phyloP scores from a whole-genome alignment of 2,329 filamentous ascomycete species.

The Trichophyton schoenleinii region DNA sequence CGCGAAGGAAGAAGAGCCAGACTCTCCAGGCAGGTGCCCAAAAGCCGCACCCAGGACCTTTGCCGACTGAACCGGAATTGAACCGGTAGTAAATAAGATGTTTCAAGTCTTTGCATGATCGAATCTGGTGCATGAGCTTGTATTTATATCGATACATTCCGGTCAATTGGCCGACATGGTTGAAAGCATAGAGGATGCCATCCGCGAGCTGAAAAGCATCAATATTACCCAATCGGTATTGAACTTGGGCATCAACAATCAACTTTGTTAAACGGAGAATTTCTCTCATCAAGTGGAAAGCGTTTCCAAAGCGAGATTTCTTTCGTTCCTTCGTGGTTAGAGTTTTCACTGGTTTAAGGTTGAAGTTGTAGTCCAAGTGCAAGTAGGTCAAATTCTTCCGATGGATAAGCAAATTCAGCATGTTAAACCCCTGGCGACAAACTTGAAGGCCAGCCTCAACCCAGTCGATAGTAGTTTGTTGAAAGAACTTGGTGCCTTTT shows the following conservation, averaged over 20 bases:
- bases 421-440: conserved; percentile 96
- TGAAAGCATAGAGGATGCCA: conserved; percentile 98
- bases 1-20: conserved; percentile 98
- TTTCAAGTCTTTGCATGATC: conserved; percentile 97
- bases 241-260: conserved; percentile 95
- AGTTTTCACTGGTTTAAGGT: conserved; percentile 96
- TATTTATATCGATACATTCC: conserved; percentile 99
- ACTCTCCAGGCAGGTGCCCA: conserved; percentile 98
- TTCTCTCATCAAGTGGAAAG: conserved; percentile 97
- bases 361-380: conserved; percentile 99
- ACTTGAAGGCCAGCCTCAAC: conserved; percentile 97
- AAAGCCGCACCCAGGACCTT: conserved; percentile 95
- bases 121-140: conserved; percentile 99
- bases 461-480: conserved; percentile 98
- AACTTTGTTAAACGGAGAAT: conserved; percentile 91
- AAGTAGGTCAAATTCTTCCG: conserved; percentile 97
- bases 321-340: conserved; percentile 97
- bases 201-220: conserved; percentile 98
- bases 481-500: conserved; percentile 98
- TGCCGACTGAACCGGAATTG: conserved; percentile 91
- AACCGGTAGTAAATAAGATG: conserved; percentile 99
- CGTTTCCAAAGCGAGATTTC: conserved; percentile 97
- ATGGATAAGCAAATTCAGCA: conserved; percentile 94
- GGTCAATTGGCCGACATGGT: conserved; percentile 93
- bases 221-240: conserved; percentile 94